Percentiles rank a stretch among this genome's conserved stretches.
phyloP scores from a whole-genome alignment of 331 rosid genomes.

The Quercus tomentella region DNA sequence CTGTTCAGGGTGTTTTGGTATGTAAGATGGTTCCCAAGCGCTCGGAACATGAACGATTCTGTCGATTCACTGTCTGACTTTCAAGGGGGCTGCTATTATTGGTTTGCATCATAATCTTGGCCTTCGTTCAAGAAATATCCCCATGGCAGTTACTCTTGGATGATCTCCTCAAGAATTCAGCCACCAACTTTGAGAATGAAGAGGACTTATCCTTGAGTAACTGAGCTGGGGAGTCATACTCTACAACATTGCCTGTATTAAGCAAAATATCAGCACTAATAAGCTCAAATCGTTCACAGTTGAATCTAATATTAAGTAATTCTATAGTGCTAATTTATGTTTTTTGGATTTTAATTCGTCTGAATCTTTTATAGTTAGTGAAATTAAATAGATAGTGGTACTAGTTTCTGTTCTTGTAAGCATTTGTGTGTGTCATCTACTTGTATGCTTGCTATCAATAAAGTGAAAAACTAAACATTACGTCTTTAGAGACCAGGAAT shows the following conservation, averaged over 20 bases:
- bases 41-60: neutral
- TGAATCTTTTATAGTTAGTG: neutral
- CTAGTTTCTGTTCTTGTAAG: neutral
- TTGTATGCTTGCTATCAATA: neutral
- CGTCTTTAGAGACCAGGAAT: neutral
- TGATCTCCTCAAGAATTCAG: conserved; percentile 70
- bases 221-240: conserved; percentile 60
- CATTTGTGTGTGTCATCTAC: neutral
- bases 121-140: conserved; percentile 13
- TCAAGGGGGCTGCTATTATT: neutral
- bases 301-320: neutral
- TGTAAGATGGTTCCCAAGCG: neutral
- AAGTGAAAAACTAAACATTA: neutral
- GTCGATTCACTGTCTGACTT: neutral
- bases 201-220: conserved; percentile 60
- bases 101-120: neutral
- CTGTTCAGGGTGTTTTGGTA: neutral
- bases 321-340: neutral
- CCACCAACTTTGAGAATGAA: conserved; percentile 77
- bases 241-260: conserved; percentile 60
- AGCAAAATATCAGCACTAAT: conserved; percentile 9
- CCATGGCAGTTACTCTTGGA: conserved; percentile 32
- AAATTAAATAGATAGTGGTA: neutral
- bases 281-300: neutral
- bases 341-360: neutral